Conservation (phyloP, 2,329 filamentous ascomycete genomes). For the Epichloe elymi region DNA sequence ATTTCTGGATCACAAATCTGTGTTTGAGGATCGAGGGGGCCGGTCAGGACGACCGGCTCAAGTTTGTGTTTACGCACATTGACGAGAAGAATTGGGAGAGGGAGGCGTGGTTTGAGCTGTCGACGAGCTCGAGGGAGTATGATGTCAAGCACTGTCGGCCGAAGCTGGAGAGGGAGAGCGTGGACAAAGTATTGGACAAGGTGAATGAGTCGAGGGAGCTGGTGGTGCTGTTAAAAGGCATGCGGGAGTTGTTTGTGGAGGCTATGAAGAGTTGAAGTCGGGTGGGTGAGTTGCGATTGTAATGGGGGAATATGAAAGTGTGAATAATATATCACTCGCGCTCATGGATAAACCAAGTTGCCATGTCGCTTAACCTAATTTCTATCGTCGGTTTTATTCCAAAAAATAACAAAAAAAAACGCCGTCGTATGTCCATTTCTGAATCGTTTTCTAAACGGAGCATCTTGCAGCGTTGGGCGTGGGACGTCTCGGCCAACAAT, state of each 20-base stretch:
- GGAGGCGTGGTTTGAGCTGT: conserved; percentile 89
- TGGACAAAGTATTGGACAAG: conserved; percentile 63
- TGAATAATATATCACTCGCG: no score
- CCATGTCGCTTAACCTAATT: background rate
- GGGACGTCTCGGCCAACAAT: background rate
- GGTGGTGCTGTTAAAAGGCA: conserved; percentile 61
- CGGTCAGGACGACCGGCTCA: conserved; percentile 69
- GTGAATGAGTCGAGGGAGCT: conserved; percentile 73
- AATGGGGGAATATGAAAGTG: background rate
- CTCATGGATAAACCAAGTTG: background rate
- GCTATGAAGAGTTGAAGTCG: conserved; percentile 35
- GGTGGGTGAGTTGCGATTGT: background rate
- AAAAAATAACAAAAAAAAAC: no score
- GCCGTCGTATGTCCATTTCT: no score
- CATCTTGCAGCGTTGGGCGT: background rate
- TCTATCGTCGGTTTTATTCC: background rate
- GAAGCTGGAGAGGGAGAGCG: conserved; percentile 64
- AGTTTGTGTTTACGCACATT: conserved; percentile 80
- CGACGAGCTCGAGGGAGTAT: conserved; percentile 71
- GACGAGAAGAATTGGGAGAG: conserved; percentile 77
- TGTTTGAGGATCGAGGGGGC: conserved; percentile 83
- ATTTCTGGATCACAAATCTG: conserved; percentile 90
- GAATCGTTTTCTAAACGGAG: no score
- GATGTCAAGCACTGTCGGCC: conserved; percentile 70
- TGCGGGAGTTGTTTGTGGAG: conserved; percentile 67